A percentile compares a stretch with the other conserved stretches of the same genome.
Evolutionary conservation across 2,329 filamentous ascomycete species (phyloP).

Genomic region (Diaporthe nobilis): DNA sequence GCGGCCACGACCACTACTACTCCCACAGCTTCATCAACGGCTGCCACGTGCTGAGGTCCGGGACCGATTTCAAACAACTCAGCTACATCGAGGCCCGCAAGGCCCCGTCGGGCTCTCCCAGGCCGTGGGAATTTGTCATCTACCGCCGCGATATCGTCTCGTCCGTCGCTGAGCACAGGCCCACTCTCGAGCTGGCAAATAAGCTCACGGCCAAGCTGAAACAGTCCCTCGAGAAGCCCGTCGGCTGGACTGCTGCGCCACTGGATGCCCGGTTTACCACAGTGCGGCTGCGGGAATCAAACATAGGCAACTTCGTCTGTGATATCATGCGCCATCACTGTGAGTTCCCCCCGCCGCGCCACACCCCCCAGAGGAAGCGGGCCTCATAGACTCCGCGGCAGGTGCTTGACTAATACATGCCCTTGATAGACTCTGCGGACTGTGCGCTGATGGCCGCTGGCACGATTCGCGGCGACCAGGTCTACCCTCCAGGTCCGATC

Average conservation of each 20-base stretch:
- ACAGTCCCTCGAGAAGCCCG: slow-evolving; percentile 82
- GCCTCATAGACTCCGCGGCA: too few species aligned
- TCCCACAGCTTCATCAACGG: slow-evolving; percentile 82
- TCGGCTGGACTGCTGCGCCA: slow-evolving; percentile 86
- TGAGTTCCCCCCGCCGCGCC: not conserved
- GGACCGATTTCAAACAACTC: slow-evolving; percentile 92
- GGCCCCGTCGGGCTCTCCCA: slow-evolving; percentile 58
- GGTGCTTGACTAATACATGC: not conserved
- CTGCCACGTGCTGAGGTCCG: slow-evolving; percentile 87
- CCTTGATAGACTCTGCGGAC: slow-evolving; percentile 72
- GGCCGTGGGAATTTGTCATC: slow-evolving; percentile 84
- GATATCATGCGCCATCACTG: slow-evolving; percentile 89
- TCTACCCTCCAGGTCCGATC: slow-evolving; percentile 86
- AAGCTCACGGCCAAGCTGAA: slow-evolving; percentile 81
- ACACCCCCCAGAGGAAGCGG: not conserved
- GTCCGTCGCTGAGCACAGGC: slow-evolving; percentile 73
- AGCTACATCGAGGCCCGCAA: slow-evolving; percentile 87
- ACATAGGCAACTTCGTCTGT: slow-evolving; percentile 91
- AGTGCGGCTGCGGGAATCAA: slow-evolving; percentile 82
- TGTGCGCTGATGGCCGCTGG: slow-evolving; percentile 88
- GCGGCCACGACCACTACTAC: slow-evolving; percentile 93
- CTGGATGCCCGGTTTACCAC: slow-evolving; percentile 91
- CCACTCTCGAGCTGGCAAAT: slow-evolving; percentile 74
- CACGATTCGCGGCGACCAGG: slow-evolving; percentile 89
- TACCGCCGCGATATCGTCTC: slow-evolving; percentile 80